A percentile compares a stretch with the other conserved stretches of the same genome.
Evolutionary conservation across 2,329 filamentous ascomycete species (phyloP).

Genomic region (Monosporascus sp.): DNA sequence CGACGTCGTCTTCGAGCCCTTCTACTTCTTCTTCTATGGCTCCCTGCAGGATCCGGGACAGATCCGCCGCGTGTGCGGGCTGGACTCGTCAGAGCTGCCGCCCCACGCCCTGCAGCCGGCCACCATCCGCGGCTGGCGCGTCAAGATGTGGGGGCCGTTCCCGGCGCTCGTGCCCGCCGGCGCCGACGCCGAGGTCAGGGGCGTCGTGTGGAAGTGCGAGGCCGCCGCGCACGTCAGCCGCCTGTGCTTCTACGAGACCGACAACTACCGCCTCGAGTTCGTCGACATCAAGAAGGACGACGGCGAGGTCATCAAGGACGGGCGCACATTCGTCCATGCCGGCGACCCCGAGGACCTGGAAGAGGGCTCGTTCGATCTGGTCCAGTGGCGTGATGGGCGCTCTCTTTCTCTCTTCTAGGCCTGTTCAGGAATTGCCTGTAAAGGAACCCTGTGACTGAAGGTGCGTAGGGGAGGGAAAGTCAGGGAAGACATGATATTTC

Average conservation of each 20-base stretch:
- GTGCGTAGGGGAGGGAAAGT: too few relatives aligned
- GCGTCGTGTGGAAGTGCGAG: conserved; percentile 17
- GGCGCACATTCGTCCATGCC: conserved; percentile 13
- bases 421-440: background rate
- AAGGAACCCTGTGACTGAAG: too few relatives aligned
- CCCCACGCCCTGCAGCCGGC: conserved; percentile 1
- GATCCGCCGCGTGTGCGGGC: conserved; percentile 1
- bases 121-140: conserved; percentile 13
- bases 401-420: background rate
- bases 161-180: conserved; percentile 14
- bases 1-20: conserved; percentile 15
- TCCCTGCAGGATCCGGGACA: conserved; percentile 12
- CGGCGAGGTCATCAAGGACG: conserved; percentile 11
- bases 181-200: conserved; percentile 7
- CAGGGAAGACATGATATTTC: too few relatives aligned
- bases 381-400: background rate
- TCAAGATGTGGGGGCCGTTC: conserved; percentile 9
- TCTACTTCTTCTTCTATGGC: conserved; percentile 26
- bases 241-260: conserved; percentile 11
- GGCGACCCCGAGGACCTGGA: background rate
- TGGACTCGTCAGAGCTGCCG: background rate
- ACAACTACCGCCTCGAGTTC: conserved; percentile 14
- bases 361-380: conserved; percentile 11
- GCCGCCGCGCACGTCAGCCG: conserved; percentile 4
- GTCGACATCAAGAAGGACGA: conserved; percentile 9